phyloP scores from a whole-genome alignment of 441 rosid species.

The Omphalea diandra region DNA sequence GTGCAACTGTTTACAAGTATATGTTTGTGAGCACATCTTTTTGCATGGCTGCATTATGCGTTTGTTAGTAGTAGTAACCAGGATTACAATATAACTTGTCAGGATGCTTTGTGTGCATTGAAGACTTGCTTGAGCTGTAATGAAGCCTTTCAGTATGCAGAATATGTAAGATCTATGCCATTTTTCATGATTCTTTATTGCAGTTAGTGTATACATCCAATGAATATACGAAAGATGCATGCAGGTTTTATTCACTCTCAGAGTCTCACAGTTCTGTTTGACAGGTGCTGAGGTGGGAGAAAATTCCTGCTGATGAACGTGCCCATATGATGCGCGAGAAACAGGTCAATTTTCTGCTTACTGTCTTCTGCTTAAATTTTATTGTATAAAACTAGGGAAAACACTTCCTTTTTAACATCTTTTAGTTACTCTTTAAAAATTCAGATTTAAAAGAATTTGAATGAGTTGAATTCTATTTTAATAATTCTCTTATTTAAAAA shows the following conservation, averaged over 20 bases:
- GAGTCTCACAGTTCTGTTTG: slow-evolving; percentile 1
- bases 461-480: too few relatives aligned
- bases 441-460: too few relatives aligned
- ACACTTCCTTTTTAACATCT: background rate
- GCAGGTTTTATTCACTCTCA: background rate
- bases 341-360: slow-evolving; percentile 49
- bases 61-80: slow-evolving; percentile 18
- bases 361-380: slow-evolving; percentile 1
- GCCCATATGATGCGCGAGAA: slow-evolving; percentile 89
- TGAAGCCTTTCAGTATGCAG: slow-evolving; percentile 87
- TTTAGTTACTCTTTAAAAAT: background rate
- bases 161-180: slow-evolving; percentile 57
- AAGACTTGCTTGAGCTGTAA: slow-evolving; percentile 61
- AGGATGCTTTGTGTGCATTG: slow-evolving; percentile 76
- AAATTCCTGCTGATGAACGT: slow-evolving; percentile 83
- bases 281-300: slow-evolving; percentile 87
- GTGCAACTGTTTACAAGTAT: background rate
- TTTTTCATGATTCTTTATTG: slow-evolving; percentile 5
- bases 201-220: background rate
- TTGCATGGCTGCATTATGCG: background rate
- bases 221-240: too few relatives aligned
- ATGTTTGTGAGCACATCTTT: background rate
- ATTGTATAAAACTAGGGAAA: background rate
- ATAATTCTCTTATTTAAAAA: too few relatives aligned
- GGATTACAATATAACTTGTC: slow-evolving; percentile 29